phyloP scores from a whole-genome alignment of 371 early-diverging fungal genomes.

The Chytridium lagenaria region DNA sequence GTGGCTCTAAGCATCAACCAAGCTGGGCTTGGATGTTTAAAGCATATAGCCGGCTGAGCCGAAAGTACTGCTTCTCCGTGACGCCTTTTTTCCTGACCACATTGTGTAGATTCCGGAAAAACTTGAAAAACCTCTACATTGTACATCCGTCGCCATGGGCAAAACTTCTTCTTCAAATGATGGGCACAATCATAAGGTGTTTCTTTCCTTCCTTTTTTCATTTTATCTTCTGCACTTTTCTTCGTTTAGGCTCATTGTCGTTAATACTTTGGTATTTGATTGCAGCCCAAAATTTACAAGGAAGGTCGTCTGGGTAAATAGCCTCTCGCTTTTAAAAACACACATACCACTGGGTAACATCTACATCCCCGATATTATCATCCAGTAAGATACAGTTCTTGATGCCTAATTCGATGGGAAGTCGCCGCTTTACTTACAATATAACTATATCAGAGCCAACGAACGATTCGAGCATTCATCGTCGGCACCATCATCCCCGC shows the following conservation, averaged over 20 bases:
- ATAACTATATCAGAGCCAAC: slow-evolving; percentile 2
- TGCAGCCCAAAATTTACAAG: slow-evolving; percentile 90
- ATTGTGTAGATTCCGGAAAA: slow-evolving; percentile 80
- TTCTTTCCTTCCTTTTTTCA: slow-evolving; percentile 20
- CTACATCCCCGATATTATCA: slow-evolving; percentile 78
- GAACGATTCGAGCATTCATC: neutral
- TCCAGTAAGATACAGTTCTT: slow-evolving; percentile 60
- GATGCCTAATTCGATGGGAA: slow-evolving; percentile 7
- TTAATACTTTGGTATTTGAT: slow-evolving; percentile 8
- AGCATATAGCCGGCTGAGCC: slow-evolving; percentile 79
- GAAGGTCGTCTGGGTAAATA: slow-evolving; percentile 82
- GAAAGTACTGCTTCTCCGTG: slow-evolving; percentile 60
- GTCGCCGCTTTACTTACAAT: too few relatives aligned
- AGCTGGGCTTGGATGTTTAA: slow-evolving; percentile 83
- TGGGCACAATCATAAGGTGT: slow-evolving; percentile 75
- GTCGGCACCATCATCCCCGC: neutral
- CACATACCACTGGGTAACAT: slow-evolving; percentile 74
- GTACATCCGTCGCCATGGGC: slow-evolving; percentile 84
- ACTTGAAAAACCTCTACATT: slow-evolving; percentile 86
- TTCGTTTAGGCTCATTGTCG: too few relatives aligned
- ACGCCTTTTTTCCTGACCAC: neutral
- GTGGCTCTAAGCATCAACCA: slow-evolving; percentile 78
- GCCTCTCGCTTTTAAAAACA: slow-evolving; percentile 69
- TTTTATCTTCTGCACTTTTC: too few relatives aligned
- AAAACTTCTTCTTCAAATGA: slow-evolving; percentile 67